phyloP scores from a whole-genome alignment of 1,284 basidiomycete genomes.

The Cryptococcus maquisensis region DNA sequence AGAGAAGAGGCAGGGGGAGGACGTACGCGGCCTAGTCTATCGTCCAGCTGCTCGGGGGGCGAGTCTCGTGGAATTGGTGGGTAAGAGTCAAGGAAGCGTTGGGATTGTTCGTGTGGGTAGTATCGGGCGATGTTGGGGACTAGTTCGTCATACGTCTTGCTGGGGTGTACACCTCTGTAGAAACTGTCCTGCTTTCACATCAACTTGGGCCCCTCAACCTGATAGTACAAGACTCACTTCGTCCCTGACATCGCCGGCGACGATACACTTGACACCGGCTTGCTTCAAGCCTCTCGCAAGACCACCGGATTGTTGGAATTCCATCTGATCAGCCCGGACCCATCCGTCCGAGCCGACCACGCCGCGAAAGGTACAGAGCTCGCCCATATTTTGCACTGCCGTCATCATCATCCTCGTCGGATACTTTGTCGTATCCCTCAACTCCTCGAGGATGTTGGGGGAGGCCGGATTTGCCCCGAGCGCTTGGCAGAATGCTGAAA shows the following conservation, averaged over 20 bases:
- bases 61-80: slow-evolving; percentile 38
- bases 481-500: slow-evolving; percentile 57
- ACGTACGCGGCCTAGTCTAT: slow-evolving; percentile 53
- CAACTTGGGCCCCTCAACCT: no score
- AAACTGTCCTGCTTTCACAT: slow-evolving; percentile 51
- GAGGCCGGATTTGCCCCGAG: slow-evolving; percentile 57
- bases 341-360: slow-evolving; percentile 60
- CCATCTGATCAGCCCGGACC: slow-evolving; percentile 56
- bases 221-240: slow-evolving; percentile 66
- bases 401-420: slow-evolving; percentile 55
- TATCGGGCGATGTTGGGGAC: slow-evolving; percentile 60
- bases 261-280: slow-evolving; percentile 60
- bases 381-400: slow-evolving; percentile 53
- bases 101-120: slow-evolving; percentile 55
- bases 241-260: slow-evolving; percentile 65
- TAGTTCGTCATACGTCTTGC: slow-evolving; percentile 54
- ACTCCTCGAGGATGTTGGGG: slow-evolving; percentile 52
- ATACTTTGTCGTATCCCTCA: slow-evolving; percentile 55
- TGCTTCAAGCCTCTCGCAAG: slow-evolving; percentile 57
- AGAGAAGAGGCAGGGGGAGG: neutral
- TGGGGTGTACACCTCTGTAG: slow-evolving; percentile 64
- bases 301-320: slow-evolving; percentile 62
- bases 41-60: slow-evolving; percentile 49
- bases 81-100: slow-evolving; percentile 54
- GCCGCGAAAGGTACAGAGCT: slow-evolving; percentile 64